These are phyloP conservation scores for Blastobotrys robertii DNA, from an alignment of 805 yeast genomes.

Conservation along the genomic window DNA sequence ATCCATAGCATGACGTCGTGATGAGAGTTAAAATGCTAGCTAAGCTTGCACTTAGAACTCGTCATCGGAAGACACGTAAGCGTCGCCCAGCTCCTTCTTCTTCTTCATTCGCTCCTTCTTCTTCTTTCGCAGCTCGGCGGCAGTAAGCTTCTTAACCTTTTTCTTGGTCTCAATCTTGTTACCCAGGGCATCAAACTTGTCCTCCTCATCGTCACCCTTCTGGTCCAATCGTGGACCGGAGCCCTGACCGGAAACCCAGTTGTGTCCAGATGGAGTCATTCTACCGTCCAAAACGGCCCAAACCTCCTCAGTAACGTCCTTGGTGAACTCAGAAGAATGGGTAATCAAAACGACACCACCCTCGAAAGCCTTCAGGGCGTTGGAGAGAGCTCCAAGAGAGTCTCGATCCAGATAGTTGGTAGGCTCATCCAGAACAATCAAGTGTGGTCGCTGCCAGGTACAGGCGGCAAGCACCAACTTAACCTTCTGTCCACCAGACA, in stretches of 20 bases:
- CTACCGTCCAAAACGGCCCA: slow-evolving; percentile 98
- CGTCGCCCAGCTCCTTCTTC: slow-evolving; percentile 99
- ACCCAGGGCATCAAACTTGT: slow-evolving; percentile 99
- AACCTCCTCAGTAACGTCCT: slow-evolving; percentile 98
- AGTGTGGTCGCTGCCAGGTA: slow-evolving; percentile 99
- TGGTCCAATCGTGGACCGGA: slow-evolving; percentile 98
- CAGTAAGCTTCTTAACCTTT: slow-evolving; percentile 96
- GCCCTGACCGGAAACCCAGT: slow-evolving; percentile 99
- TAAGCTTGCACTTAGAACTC: slow-evolving; percentile 42
- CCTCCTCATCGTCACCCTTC: slow-evolving; percentile 93
- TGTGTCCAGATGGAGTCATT: slow-evolving; percentile 99
- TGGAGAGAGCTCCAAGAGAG: slow-evolving; percentile 98
- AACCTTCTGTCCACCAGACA: slow-evolving; percentile 99
- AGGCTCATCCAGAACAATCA: slow-evolving; percentile 99
- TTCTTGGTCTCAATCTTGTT: slow-evolving; percentile 95
- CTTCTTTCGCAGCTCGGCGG: slow-evolving; percentile 99
- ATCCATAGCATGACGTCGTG: not conserved
- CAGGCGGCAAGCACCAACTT: slow-evolving; percentile 99
- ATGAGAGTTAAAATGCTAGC: not conserved
- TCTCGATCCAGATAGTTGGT: slow-evolving; percentile 99
- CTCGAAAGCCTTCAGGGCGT: slow-evolving; percentile 96
- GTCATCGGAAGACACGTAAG: slow-evolving; percentile 96
- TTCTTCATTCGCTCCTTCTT: slow-evolving; percentile 99
- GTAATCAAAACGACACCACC: slow-evolving; percentile 99
- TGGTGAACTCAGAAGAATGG: slow-evolving; percentile 99